These are phyloP conservation scores for Xylaria curta DNA, from an alignment of 495 filamentous ascomycete species.

Conservation along the genomic window DNA sequence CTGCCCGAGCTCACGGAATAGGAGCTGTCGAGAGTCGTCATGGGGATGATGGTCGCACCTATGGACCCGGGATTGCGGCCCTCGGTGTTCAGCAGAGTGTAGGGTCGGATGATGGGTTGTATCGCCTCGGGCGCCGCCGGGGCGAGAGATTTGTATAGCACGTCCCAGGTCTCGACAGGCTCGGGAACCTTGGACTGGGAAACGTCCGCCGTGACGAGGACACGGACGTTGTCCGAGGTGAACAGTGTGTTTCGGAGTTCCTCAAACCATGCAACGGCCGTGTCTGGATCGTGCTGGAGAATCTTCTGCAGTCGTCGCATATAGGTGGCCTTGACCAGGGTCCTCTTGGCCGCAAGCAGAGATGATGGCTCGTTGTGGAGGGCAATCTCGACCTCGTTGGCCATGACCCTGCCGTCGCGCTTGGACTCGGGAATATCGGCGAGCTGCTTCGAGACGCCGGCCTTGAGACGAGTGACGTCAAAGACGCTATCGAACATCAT, in stretches of 20 bases:
- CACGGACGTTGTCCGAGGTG: slow-evolving; percentile 80
- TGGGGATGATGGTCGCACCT: slow-evolving; percentile 79
- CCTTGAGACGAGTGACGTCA: slow-evolving; percentile 77
- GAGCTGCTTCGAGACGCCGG: slow-evolving; percentile 84
- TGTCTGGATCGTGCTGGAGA: slow-evolving; percentile 72
- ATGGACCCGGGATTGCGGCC: slow-evolving; percentile 74
- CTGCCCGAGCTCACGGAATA: slow-evolving; percentile 77
- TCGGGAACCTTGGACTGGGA: slow-evolving; percentile 72
- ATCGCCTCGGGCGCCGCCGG: slow-evolving; percentile 46
- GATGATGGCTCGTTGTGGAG: slow-evolving; percentile 77
- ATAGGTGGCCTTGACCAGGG: slow-evolving; percentile 86
- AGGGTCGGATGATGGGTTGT: slow-evolving; percentile 50
- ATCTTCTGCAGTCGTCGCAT: slow-evolving; percentile 81
- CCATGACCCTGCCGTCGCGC: slow-evolving; percentile 82
- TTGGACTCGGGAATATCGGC: slow-evolving; percentile 94
- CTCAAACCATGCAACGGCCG: slow-evolving; percentile 76
- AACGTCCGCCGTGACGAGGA: slow-evolving; percentile 83
- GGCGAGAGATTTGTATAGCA: slow-evolving; percentile 57
- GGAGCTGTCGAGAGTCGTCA: slow-evolving; percentile 92
- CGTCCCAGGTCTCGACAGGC: slow-evolving; percentile 86
- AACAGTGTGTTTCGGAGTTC: slow-evolving; percentile 75
- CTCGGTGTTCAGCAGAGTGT: slow-evolving; percentile 69
- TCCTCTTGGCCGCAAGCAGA: slow-evolving; percentile 75
- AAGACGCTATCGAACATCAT: slow-evolving; percentile 88
- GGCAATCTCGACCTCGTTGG: slow-evolving; percentile 76